Evolutionary conservation across 2,329 filamentous ascomycete genomes (phyloP), one percentile per base, ranked within the genome.

Genomic region (Colletotrichum orbiculare): DNA sequence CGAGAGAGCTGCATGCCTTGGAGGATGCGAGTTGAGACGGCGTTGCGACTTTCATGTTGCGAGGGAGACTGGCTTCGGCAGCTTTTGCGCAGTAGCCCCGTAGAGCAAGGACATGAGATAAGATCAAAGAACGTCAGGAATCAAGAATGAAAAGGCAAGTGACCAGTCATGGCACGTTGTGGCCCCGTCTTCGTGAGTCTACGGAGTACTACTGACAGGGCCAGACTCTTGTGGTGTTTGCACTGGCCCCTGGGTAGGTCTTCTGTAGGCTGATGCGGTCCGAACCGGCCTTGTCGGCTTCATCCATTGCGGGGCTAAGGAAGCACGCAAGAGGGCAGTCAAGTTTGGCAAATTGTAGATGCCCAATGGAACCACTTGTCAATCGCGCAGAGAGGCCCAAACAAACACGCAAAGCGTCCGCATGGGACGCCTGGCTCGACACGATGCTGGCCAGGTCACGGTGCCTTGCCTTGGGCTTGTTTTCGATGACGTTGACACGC

Each of bases 341-440:
- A 45, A 38, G 38, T 60, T 58, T 54, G 52, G 47, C 62, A 65
- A 47, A 37, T 39, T 33, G 50, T 41, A 46, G 38, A 52, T 41
- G 46, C 33, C 60, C 47, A 52, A 43, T 37, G 41, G 13, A 48
- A 52, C 46, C 33, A 37, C 25, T 25, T 25, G 25, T 25, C 5
- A 25, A 25, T 25, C 25, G 25, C 25, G 62, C 50, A 50, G 50
- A 49, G 35, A 64, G 45, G 53, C 50, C 62, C 47, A 62, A 62
- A 62, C 52, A 61, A 65, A 52, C 17, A 15, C 58, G 39, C 41
- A 55, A 62, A 53, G 58, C 58, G 25, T 25, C 25, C 25, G 62
- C 52, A 62, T 49, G 49, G 56, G 49, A 54, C n/a, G 57, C 49
- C 49, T 64, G 49, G 38, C 49, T 54, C 54, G 61, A 64, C 52